These are phyloP conservation scores for Chlamydomonas sp. DNA, from an alignment of 139 green algal genomes.

Conservation along the genomic window DNA sequence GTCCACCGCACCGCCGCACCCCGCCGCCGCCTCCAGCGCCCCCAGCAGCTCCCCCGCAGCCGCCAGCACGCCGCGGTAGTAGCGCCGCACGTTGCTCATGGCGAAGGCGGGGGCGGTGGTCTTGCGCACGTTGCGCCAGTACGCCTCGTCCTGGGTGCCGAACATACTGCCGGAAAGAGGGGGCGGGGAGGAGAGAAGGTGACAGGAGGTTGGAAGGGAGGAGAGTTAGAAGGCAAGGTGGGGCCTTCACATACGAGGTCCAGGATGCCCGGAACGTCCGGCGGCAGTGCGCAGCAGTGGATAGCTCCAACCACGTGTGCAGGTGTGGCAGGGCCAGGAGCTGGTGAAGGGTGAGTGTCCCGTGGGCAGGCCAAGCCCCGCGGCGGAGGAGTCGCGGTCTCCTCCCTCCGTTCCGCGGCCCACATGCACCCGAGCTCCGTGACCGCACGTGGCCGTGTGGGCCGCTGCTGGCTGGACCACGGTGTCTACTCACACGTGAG, in stretches of 20 bases:
- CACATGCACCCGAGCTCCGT: too few species aligned
- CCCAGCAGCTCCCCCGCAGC: slow-evolving; percentile 8
- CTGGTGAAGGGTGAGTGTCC: too few species aligned
- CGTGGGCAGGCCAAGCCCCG: too few species aligned
- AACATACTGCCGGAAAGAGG: slow-evolving; percentile 18
- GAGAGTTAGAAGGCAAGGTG: neutral
- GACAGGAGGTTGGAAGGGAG: neutral
- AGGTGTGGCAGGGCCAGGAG: too few species aligned
- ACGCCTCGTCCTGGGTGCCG: slow-evolving; percentile 16
- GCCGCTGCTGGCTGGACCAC: too few species aligned
- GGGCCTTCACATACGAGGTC: neutral
- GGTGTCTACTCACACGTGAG: too few species aligned
- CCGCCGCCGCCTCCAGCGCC: neutral
- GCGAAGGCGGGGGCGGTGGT: slow-evolving; percentile 30
- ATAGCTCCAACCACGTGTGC: neutral
- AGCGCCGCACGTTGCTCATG: slow-evolving; percentile 30
- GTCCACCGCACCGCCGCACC: neutral
- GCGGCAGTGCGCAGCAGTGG: neutral
- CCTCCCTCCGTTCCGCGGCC: too few species aligned
- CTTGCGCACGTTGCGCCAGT: slow-evolving; percentile 34
- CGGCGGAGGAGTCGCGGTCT: too few species aligned
- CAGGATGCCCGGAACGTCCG: neutral
- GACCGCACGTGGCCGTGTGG: too few species aligned
- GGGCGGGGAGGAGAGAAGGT: neutral
- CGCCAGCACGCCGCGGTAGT: slow-evolving; percentile 17